Evolutionary conservation across 148 eudicot genomes (phyloP).

Genomic region (Rhododendron kiyosumense): DNA sequence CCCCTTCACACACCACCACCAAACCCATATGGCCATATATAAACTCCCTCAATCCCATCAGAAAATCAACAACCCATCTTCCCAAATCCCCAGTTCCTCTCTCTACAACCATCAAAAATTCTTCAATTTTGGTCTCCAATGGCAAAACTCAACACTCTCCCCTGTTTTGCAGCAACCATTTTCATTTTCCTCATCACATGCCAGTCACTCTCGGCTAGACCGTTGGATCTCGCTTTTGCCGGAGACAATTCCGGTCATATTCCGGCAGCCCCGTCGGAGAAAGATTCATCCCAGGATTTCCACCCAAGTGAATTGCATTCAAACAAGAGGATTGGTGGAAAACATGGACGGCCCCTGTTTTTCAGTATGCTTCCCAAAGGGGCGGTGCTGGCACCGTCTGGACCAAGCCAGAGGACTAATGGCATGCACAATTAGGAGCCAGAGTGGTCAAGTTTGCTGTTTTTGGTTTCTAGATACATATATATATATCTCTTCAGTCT

Average conservation of each 20-base stretch:
- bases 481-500: neutral
- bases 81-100: neutral
- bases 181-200: conserved; percentile 13
- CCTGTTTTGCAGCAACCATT: neutral
- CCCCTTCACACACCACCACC: neutral
- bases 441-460: neutral
- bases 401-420: conserved; percentile 12
- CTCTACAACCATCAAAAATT: neutral
- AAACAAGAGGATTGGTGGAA: neutral
- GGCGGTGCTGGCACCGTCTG: neutral
- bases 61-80: neutral
- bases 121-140: neutral
- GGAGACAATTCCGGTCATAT: neutral
- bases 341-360: neutral
- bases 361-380: conserved; percentile 19
- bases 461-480: neutral
- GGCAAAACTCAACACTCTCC: neutral
- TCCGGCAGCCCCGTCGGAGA: neutral
- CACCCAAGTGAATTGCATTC: neutral
- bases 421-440: neutral
- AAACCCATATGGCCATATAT: neutral
- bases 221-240: neutral
- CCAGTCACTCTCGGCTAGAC: conserved; percentile 7
- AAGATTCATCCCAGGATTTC: neutral
- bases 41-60: neutral